Evolutionary conservation across 768 basidiomycete genomes (phyloP).

Genomic region (Lactifluus hygrophoroides): DNA sequence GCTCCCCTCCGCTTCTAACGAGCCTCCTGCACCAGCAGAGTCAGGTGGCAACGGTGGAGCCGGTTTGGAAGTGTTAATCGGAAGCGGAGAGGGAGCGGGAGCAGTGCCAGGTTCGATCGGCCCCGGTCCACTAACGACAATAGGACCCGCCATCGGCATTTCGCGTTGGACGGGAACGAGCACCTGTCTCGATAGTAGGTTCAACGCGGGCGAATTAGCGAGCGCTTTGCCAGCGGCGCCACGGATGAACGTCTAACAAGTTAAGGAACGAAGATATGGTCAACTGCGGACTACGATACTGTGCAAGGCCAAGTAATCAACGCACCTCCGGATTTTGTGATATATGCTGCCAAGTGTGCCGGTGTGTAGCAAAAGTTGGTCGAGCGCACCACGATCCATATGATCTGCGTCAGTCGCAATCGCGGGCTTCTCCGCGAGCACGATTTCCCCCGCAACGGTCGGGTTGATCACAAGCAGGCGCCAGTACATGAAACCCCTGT

Average conservation of each 20-base stretch:
- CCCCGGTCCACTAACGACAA: slow-evolving; percentile 57
- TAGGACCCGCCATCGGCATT: slow-evolving; percentile 35
- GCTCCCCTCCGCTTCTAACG: slow-evolving; percentile 22
- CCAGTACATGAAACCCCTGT: slow-evolving; percentile 99
- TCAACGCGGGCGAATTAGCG: slow-evolving; percentile 82
- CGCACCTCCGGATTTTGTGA: slow-evolving; percentile 92
- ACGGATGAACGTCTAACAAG: slow-evolving; percentile 79
- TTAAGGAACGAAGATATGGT: neutral
- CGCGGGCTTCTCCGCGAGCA: slow-evolving; percentile 86
- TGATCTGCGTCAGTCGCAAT: slow-evolving; percentile 98
- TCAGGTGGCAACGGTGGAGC: slow-evolving; percentile 27
- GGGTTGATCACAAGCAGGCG: slow-evolving; percentile 92
- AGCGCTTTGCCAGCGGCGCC: slow-evolving; percentile 78
- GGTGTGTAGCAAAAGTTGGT: slow-evolving; percentile 89
- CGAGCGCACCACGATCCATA: slow-evolving; percentile 94
- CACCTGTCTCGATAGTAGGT: slow-evolving; percentile 66
- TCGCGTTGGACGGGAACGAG: slow-evolving; percentile 53
- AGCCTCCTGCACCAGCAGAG: slow-evolving; percentile 17
- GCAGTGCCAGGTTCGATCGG: slow-evolving; percentile 41
- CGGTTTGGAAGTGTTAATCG: slow-evolving; percentile 20
- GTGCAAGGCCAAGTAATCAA: neutral
- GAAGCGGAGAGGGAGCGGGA: slow-evolving; percentile 24
- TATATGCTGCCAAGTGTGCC: slow-evolving; percentile 94
- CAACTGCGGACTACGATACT: neutral
- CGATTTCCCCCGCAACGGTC: slow-evolving; percentile 78